phyloP scores from a whole-genome alignment of 1,284 basidiomycete genomes.

The Mycocalia duriaeana region DNA sequence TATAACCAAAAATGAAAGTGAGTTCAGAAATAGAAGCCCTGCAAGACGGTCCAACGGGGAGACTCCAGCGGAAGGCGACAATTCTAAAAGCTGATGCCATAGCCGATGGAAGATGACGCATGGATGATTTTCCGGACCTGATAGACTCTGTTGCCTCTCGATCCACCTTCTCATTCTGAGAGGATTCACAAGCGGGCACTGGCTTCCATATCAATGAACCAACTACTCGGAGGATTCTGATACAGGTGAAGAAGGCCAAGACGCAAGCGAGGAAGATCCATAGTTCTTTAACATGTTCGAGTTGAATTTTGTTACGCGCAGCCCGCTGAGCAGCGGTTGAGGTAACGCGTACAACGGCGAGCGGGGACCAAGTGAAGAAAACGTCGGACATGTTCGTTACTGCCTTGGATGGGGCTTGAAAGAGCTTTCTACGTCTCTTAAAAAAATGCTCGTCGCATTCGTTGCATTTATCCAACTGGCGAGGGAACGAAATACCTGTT shows the following conservation, averaged over 20 bases:
- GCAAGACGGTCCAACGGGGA: slow-evolving; percentile 33
- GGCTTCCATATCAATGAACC: background rate
- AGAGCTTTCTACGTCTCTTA: background rate
- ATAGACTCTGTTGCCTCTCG: slow-evolving; percentile 1
- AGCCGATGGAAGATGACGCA: slow-evolving; percentile 29
- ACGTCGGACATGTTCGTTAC: background rate
- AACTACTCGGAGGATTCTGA: slow-evolving; percentile 23
- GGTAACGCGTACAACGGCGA: slow-evolving; percentile 1
- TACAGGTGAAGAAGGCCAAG: slow-evolving; percentile 31
- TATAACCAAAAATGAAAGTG: slow-evolving; percentile 38
- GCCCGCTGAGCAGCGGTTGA: slow-evolving; percentile 19
- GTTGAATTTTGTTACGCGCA: slow-evolving; percentile 20
- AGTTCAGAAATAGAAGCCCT: slow-evolving; percentile 36
- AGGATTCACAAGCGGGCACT: slow-evolving; percentile 7
- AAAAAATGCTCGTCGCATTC: background rate
- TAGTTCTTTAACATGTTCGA: slow-evolving; percentile 20
- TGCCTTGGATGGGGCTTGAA: background rate
- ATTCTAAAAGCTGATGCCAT: slow-evolving; percentile 35
- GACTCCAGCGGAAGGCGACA: slow-evolving; percentile 35
- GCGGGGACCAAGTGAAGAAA: background rate
- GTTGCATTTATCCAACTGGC: slow-evolving; percentile 15
- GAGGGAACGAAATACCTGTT: slow-evolving; percentile 19
- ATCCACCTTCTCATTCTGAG: slow-evolving; percentile 7
- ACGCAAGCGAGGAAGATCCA: slow-evolving; percentile 34
- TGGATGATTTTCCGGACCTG: slow-evolving; percentile 17